Percentiles rank a stretch among this genome's conserved stretches.
Conservation (phyloP, 768 basidiomycete species). For the Leccinum variicolor region DNA sequence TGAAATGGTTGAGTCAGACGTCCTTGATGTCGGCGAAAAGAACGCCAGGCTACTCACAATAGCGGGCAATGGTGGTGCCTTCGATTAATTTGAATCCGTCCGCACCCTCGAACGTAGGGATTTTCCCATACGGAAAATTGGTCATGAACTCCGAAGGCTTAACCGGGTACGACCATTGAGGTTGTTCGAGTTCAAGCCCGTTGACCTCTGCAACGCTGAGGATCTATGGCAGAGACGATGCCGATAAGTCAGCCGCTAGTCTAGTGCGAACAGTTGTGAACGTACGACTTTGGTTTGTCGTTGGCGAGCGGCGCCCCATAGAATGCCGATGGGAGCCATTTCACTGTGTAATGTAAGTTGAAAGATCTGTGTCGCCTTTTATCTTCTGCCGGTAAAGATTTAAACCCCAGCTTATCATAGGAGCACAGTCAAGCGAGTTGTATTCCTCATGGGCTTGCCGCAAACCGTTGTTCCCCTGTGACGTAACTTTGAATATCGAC, state of each 20-base stretch:
- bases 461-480: neutral
- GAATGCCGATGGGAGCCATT: constrained; percentile 17
- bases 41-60: constrained; percentile 8
- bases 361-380: neutral
- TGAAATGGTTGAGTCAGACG: neutral
- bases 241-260: neutral
- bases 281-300: too few relatives aligned
- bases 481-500: too few relatives aligned
- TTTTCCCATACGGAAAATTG: constrained; percentile 22
- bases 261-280: too few relatives aligned
- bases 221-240: constrained; percentile 2
- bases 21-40: neutral
- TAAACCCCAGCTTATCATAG: neutral
- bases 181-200: constrained; percentile 10
- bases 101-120: constrained; percentile 19
- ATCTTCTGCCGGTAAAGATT: neutral
- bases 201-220: constrained; percentile 18
- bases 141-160: constrained; percentile 9
- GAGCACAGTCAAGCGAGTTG: neutral
- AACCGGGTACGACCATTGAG: constrained; percentile 12
- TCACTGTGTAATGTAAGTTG: neutral
- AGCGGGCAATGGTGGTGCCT: constrained; percentile 19
- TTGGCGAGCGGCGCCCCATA: too few relatives aligned
- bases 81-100: constrained; percentile 19
- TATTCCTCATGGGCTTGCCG: neutral